Conservation (phyloP, 2,329 filamentous ascomycete species). For the Cryoendolithus antarcticus region DNA sequence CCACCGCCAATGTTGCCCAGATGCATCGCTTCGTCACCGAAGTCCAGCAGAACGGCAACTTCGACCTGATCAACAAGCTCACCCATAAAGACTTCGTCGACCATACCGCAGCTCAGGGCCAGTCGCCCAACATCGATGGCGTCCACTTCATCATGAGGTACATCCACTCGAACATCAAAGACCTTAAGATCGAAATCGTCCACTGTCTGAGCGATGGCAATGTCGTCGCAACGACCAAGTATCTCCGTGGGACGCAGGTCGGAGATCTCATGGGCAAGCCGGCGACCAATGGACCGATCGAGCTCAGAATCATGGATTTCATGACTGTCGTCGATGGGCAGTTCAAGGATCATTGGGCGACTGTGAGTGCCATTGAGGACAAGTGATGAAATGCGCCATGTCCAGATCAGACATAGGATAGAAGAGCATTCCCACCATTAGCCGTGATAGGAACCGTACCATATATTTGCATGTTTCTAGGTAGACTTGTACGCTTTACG, state of each 20-base stretch:
- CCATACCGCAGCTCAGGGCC: conserved; percentile 1
- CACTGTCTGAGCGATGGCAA: conserved; percentile 3
- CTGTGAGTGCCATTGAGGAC: background rate
- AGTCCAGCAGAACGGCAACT: conserved; percentile 5
- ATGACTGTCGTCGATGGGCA: background rate
- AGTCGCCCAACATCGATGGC: background rate
- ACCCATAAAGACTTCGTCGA: conserved; percentile 2
- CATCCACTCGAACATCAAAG: conserved; percentile 1
- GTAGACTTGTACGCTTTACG: too few species aligned
- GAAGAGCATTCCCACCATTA: too few species aligned
- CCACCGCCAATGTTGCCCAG: background rate
- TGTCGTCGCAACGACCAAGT: conserved; percentile 3
- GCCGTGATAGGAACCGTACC: too few species aligned
- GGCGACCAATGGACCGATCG: conserved; percentile 1
- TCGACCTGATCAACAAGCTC: conserved; percentile 2
- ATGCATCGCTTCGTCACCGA: conserved; percentile 4
- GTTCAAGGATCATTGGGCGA: conserved; percentile 4
- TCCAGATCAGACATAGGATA: too few species aligned
- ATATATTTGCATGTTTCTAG: too few species aligned
- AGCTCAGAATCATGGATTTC: conserved; percentile 5
- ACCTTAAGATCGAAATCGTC: conserved; percentile 1
- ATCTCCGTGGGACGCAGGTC: conserved; percentile 2
- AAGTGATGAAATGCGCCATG: too few species aligned
- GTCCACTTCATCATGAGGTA: conserved; percentile 1
- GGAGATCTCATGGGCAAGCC: conserved; percentile 3